Evolutionary conservation across 768 basidiomycete genomes (phyloP), one percentile per base, ranked within the genome.

Genomic region (Tricholoma sp.): DNA sequence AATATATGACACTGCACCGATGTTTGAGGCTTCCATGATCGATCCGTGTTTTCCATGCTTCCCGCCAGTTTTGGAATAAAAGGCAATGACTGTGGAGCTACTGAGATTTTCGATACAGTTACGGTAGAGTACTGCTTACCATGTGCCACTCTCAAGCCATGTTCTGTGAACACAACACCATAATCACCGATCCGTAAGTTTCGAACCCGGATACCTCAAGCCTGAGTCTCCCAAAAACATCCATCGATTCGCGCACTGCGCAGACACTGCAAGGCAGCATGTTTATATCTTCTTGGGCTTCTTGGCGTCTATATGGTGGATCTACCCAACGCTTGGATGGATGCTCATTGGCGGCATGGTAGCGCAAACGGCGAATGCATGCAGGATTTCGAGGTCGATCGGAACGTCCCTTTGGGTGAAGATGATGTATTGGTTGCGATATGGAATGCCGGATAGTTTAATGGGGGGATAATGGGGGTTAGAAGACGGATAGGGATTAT

Each of bases 241-340:
- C 31, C 71, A 65, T 31, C 73, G 76, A 35, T 78, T 74, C 59
- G 72, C 73, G 5, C 70, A 77, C 57, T 78, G 72, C 72, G 70
- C 72, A 5, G 69, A 75, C 37, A 68, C 70, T 54, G 74, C 71
- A 1, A 63, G 70, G 50, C 69, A 74, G 16, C 73, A 77, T 55
- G 56, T 76, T 27, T 62, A 67, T 39, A 69, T 72, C 24, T 79
- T 79, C 55, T 29, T 75, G 3, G 64, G 66, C 1, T 66, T 66
- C n/a, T 37, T 77, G 12, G 64, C 58, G 3, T 45, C 67, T 7
- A 12, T 73, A 18, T 51, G 66, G 45, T 77, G 71, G 67, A 41
- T 60, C 5, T 64, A 62, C 22, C 71, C 72, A 0, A 60, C 54
- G 8, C 22, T 64, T 22, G 72, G 72, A 0, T 46, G 67, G 1